Base-by-base conservation (phyloP, 208 protist species). In the Trypanosoma scelopori region DNA sequence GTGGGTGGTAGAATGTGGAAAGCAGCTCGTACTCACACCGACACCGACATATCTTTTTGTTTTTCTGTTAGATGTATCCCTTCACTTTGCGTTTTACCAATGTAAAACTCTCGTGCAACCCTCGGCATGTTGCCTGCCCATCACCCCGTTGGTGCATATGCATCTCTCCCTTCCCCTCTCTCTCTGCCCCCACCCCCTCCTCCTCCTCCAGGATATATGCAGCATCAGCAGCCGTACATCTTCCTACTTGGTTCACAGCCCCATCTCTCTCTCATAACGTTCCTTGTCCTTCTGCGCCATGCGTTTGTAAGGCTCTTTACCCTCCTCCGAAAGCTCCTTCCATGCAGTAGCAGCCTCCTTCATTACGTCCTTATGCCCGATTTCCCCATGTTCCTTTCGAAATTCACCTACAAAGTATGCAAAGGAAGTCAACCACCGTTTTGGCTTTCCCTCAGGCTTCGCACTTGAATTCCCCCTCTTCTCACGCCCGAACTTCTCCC, bases 391-490 rank as follows among this genome's bases (percentile, higher is more conserved):
- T 71, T 90, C 79, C 47, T 72, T 65, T 50, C 85, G 84, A 79
- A 81, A 92, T 48, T 92, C 82, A 28, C 55, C 65, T 12, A 76
- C 69, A 62, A 95, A 97, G 72, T 82, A 92, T 25, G 95, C 78
- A 74, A 90, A 97, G 22, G 83, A 78, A 32, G 80, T 80, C 61
- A 92, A 45, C 12, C 86, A 41, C n/a, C 85, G 71, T 72, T 97
- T 97, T 28, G 92, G 92, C 9, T 78, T 87, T 45, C 91, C 87
- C 27, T 82, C 76, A 69, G 93, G 87, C 77, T 97, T 96, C 57
- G 67, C 78, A 9, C 68, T 85, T 85, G 35, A 46, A 55, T 65
- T 81, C 78, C 48, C 80, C 80, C 20, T 68, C 67, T 48, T 74
- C 32, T 23, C 67, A 45, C 84, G 83, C 68, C 82, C 81, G 58